Evolutionary conservation across 2,329 filamentous ascomycete species (phyloP).

Genomic region (Fusarium beomiforme): DNA sequence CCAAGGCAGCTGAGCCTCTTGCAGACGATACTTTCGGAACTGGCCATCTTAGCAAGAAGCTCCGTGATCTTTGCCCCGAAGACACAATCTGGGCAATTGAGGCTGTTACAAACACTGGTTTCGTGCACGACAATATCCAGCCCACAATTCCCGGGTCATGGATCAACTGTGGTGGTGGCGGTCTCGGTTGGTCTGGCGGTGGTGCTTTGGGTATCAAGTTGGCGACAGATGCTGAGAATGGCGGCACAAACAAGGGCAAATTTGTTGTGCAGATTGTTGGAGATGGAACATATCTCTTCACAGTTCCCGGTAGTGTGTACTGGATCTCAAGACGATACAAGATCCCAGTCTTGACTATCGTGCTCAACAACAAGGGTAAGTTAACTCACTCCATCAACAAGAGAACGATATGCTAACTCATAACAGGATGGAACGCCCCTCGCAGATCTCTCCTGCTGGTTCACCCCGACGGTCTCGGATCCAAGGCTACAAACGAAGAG

Average conservation of each 20-base stretch:
- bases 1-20: constrained; percentile 64
- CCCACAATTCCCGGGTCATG: constrained; percentile 74
- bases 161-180: constrained; percentile 85
- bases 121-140: constrained; percentile 77
- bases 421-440: constrained; percentile 67
- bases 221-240: constrained; percentile 59
- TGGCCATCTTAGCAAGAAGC: constrained; percentile 48
- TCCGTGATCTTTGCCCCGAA: constrained; percentile 49
- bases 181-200: constrained; percentile 83
- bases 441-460: constrained; percentile 65
- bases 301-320: constrained; percentile 63
- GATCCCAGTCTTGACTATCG: constrained; percentile 64
- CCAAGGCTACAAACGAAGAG: constrained; percentile 67
- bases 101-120: constrained; percentile 76
- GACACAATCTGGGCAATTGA: constrained; percentile 80
- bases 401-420: constrained; percentile 3
- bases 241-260: constrained; percentile 55
- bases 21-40: constrained; percentile 63
- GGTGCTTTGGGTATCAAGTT: constrained; percentile 81
- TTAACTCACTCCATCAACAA: not conserved
- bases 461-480: constrained; percentile 65
- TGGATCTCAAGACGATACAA: constrained; percentile 65
- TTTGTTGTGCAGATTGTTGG: constrained; percentile 67
- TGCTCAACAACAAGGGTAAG: constrained; percentile 66
- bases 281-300: constrained; percentile 67